Base-by-base conservation (phyloP, 2,329 filamentous ascomycete genomes). In the Arthrobotrys sphaeroides region DNA sequence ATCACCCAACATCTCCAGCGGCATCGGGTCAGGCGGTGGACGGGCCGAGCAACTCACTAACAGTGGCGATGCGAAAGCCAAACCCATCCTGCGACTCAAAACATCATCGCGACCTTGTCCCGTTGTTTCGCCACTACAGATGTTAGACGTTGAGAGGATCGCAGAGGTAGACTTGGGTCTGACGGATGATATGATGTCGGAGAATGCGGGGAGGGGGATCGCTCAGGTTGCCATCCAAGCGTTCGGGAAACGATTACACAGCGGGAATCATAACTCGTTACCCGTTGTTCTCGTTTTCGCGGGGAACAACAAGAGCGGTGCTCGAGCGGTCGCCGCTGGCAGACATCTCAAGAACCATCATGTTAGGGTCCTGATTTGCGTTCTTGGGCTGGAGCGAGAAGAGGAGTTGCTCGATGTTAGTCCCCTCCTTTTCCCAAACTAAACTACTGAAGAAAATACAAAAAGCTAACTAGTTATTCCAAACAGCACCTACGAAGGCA, bases 291-390 rank as follows among this genome's bases (percentile, higher is more conserved):
- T 96, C 20, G 88, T 98, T 5, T 86, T 98, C n/a, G 94, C 92
- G 0, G 94, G 95, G n/a, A 98, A 97, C 82, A 94, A 97, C 82
- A 93, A 93, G 78, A 93, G 90, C 0, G 94, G 94, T 40, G 90
- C 92, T 38, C 88, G 94, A 72, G 93, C 93, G 2, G 86, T 98
- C 62, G 91, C 93, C 12, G 93, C 93, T 2, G 93, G 90, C 26
- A 89, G 95, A 3, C 94, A 98, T 81, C 87, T 98, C 6, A 89
- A 92, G 60, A 94, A 94, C 80, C 91, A 94, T 77, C 91, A 91
- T 18, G 85, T 92, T 65, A 90, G 92, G 67, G 89, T 96, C 38
- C 88, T 96, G 49, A 86, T 97, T 5, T 95, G 93, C 75, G 86
- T 98, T 5, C 89, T 96, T 2, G 92, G 93, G 0, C 89, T 94